Evolutionary conservation across 1,139 yeast species (phyloP), one percentile per base, ranked within the genome.

Genomic region (Protomyces inundatus): DNA sequence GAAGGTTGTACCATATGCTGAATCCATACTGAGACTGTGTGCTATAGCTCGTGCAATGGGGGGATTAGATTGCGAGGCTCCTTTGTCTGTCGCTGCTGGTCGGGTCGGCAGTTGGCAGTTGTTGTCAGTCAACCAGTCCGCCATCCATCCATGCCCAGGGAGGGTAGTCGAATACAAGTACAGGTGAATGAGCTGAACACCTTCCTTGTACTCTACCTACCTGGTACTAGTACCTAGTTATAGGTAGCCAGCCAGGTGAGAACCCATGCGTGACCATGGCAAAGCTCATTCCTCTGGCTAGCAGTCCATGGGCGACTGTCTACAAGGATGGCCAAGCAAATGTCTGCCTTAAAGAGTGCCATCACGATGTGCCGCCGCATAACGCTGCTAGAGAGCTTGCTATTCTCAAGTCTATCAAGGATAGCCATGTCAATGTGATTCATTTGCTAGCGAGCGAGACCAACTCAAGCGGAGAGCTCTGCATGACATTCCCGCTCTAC

Each of bases 1-100:
- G 36, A 58, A 58, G 9, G 62, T 58, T 50, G 62, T 40, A 3
- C 56, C 62, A 34, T 58, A 58, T 23, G 62, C 62, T 6, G 62
- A 58, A 6, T 58, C 62, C 62, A 58, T 58, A 9, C 12, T 42
- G 7, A 23, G 23, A 23, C 2, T 23, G 23, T 23, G 23, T 23
- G 2, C 23, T 23, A 23, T n/a, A n/a, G n/a, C n/a, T n/a, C n/a
- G 23, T 23, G 23, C 23, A 23, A 23, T 23, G 23, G 1, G 23
- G 23, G 23, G 23, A 23, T 23, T 23, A 23, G 23, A 23, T 23
- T 2, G 1, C 1, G 23, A 23, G 23, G 2, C 23, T 23, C 2
- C 2, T 23, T 23, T 23, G 23, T 23, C 23, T 1, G 23, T 23
- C 23, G 1, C 23, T 23, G 23, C 23, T 2, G 1, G 23, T 23